These are phyloP conservation scores for Tylopilus felleus DNA, from an alignment of 768 basidiomycete genomes.

Conservation along the genomic window DNA sequence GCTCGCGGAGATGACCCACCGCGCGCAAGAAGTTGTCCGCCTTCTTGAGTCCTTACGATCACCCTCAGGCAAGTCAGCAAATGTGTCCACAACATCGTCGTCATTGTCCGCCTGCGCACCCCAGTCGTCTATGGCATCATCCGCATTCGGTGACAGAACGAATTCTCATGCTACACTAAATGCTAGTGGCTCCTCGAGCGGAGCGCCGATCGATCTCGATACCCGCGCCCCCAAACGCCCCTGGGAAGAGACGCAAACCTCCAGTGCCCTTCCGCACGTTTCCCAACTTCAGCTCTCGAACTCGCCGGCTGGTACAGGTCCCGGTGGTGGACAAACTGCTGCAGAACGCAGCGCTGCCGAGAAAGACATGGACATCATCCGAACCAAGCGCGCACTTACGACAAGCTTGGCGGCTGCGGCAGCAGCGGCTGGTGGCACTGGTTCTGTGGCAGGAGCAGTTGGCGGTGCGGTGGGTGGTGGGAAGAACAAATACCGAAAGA, in stretches of 20 bases:
- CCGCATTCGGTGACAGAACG: slow-evolving; percentile 21
- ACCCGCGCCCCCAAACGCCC: slow-evolving; percentile 68
- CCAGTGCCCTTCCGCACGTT: slow-evolving; percentile 19
- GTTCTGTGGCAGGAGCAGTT: slow-evolving; percentile 31
- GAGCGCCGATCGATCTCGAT: slow-evolving; percentile 26
- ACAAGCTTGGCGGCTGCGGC: slow-evolving; percentile 56
- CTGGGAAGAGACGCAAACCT: slow-evolving; percentile 59
- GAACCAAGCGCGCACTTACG: slow-evolving; percentile 72
- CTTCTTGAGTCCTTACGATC: slow-evolving; percentile 48
- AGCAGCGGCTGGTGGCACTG: slow-evolving; percentile 33
- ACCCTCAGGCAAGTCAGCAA: slow-evolving; percentile 21
- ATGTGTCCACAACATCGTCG: slow-evolving; percentile 10
- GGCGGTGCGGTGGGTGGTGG: slow-evolving; percentile 22
- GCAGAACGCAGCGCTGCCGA: slow-evolving; percentile 64
- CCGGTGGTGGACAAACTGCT: slow-evolving; percentile 24
- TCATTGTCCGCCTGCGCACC: slow-evolving; percentile 10
- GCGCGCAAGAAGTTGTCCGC: slow-evolving; percentile 63
- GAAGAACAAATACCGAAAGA: slow-evolving; percentile 81
- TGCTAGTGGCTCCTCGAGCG: slow-evolving; percentile 19
- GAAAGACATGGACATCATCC: slow-evolving; percentile 82
- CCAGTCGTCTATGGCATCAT: slow-evolving; percentile 18
- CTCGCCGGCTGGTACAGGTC: slow-evolving; percentile 9
- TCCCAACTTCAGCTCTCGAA: slow-evolving; percentile 25
- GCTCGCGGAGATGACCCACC: slow-evolving; percentile 65
- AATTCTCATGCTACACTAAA: slow-evolving; percentile 31